phyloP scores from a whole-genome alignment of 164 flowering plant genomes.

The Tetrastigma voinierianum region DNA sequence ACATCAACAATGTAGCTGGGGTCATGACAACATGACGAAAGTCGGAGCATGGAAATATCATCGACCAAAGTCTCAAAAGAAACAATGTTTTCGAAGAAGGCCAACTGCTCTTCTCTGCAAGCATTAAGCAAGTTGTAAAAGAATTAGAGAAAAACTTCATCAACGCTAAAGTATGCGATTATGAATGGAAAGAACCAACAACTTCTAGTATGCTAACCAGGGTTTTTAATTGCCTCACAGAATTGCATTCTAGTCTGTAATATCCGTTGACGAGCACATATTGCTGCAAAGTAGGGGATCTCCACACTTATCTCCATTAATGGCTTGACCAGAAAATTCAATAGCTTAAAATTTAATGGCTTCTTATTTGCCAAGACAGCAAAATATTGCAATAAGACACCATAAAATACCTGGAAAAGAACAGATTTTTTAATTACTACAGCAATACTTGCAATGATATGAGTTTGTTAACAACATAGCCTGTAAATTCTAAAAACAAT shows the following conservation, averaged over 20 bases:
- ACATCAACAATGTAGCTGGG: slow-evolving; percentile 78
- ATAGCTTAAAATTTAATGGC: slow-evolving; percentile 68
- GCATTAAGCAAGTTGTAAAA: neutral
- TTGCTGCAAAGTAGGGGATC: slow-evolving; percentile 88
- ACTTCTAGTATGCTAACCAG: slow-evolving; percentile 42
- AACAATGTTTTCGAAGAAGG: slow-evolving; percentile 82
- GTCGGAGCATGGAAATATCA: slow-evolving; percentile 95
- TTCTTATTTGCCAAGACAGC: slow-evolving; percentile 65
- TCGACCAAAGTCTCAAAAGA: slow-evolving; percentile 89
- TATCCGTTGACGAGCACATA: slow-evolving; percentile 89
- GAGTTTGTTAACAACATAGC: neutral
- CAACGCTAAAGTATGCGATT: neutral
- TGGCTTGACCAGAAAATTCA: slow-evolving; percentile 82
- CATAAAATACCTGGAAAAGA: slow-evolving; percentile 78
- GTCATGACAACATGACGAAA: slow-evolving; percentile 93
- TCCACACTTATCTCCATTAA: slow-evolving; percentile 88
- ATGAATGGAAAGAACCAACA: slow-evolving; percentile 7
- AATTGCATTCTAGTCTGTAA: slow-evolving; percentile 52
- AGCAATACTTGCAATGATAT: neutral
- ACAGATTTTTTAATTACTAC: neutral
- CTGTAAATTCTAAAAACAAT: too few relatives aligned
- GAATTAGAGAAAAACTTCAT: slow-evolving; percentile 4
- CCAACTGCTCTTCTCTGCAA: slow-evolving; percentile 78
- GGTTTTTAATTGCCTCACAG: slow-evolving; percentile 60
- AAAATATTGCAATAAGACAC: slow-evolving; percentile 83